Evolutionary conservation across 345 rosid genomes (phyloP), one percentile per base, ranked within the genome.

Genomic region (Moricandia arvensis): DNA sequence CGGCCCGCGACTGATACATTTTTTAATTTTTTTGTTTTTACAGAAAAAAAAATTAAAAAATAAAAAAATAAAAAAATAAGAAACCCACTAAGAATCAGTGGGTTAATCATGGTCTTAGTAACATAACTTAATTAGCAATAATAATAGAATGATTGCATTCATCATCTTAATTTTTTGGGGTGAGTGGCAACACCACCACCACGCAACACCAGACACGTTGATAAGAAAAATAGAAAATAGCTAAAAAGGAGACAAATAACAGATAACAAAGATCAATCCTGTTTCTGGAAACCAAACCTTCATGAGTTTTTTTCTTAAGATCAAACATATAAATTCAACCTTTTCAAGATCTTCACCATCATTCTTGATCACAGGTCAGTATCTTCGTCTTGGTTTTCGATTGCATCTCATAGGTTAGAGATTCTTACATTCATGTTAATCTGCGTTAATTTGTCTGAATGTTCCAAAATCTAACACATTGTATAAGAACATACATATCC

Each of bases 211-310:
- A 5, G 53, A 47, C 53, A 47, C 17, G 78, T 74, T 67, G 49
- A 43, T 21, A 21, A 24, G 33, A 10, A 57, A 74, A 75, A 43
- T 57, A 67, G 73, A 75, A 67, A 65, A 74, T 27, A 11, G 38
- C 69, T 15, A 53, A 63, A 73, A 49, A 10, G 63, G 41, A 73
- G 41, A 73, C 4, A 18, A 34, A 49, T 7, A 74, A 59, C 68
- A 47, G 78, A 67, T 66, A 37, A 35, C 59, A 31, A 16, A 15
- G 18, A 47, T 47, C 53, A 47, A 47, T 47, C 21, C 41, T 47
- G 59, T 75, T 75, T 67, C 73, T 67, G 73, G 79, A 59, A 1
- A 47, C 47, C 73, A 47, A 10, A 24, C 38, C 49, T 26, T 5
- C 15, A 1, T 57, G 16, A 9, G 1, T 1, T 45, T 45, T n/a